Evolutionary conservation across 2,329 filamentous ascomycete genomes (phyloP), one percentile per base, ranked within the genome.

Genomic region (Verruconis gallopava): DNA sequence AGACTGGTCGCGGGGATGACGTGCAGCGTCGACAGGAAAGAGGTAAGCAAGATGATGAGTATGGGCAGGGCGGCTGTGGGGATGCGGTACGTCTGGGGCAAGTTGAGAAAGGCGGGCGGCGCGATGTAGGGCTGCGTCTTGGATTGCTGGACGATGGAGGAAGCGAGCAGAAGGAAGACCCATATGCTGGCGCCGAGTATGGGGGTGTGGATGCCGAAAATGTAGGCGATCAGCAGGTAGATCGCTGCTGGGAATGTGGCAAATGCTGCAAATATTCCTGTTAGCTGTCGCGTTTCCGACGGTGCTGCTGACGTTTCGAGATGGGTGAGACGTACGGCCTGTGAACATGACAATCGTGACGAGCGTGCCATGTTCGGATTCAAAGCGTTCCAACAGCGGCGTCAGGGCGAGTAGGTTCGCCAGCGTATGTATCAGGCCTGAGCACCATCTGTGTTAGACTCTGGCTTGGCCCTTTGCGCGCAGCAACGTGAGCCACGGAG

Each of bases 1-100:
- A 95, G 73, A 58, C 84, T 93, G 2, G 85, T 85, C 48, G 79
- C 75, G 1, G 86, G 85, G 3, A 94, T 65, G 19, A 44, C 21
- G 5, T 30, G 34, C 5, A 37, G n/a, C 5, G 22, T 9, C 18
- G 25, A 34, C 40, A 98, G 65, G 20, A 85, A 79, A 42, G 78
- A 77, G 25, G 85, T 75, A 12, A 89, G 70, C 28, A 93, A 62
- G 38, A 83, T 73, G 52, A 85, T 66, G 39, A 85, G 67, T n/a
- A 96, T 64, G 3, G 91, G 89, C 2, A 83, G 85, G 5, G 79
- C 83, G 88, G 89, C 96, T 0, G 88, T 96, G 2, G 91, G 89
- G 44, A 98, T 85, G 50, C 83, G 72, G 53, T 71, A 69, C 21
- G 68, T 68, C n/a, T 67, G 68, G 34, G 80, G 61, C 46, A 69